A percentile compares a stretch with the other conserved stretches of the same genome.
Evolutionary conservation across 495 filamentous ascomycete genomes (phyloP).

Genomic region (Acidomyces sp.): DNA sequence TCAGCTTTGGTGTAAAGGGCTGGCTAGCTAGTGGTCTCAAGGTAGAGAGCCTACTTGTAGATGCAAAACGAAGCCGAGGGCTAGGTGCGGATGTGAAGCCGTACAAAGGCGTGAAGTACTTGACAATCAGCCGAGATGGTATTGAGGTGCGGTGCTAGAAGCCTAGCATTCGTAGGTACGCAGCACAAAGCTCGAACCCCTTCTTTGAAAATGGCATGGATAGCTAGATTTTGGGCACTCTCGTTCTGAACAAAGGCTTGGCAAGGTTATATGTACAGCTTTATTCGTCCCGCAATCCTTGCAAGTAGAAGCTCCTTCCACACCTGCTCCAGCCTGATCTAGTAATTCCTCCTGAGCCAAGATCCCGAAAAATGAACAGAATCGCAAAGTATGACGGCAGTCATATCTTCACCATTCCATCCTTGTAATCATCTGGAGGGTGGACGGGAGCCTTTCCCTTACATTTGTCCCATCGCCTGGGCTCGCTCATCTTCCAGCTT

Average conservation of each 20-base stretch:
- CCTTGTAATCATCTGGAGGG: not conserved
- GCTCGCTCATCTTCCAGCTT: conserved; percentile 59
- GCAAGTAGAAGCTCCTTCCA: too few species aligned
- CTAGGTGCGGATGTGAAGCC: conserved; percentile 80
- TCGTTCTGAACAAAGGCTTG: too few species aligned
- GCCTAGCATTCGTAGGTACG: too few species aligned
- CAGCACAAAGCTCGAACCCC: too few species aligned
- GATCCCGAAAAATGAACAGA: too few species aligned
- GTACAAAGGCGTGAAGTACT: conserved; percentile 96
- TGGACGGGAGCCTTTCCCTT: conserved; percentile 2
- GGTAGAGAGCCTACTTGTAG: conserved; percentile 77
- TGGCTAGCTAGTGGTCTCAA: conserved; percentile 91
- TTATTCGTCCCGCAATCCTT: too few species aligned
- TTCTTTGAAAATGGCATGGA: too few species aligned
- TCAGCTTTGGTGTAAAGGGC: conserved; percentile 84
- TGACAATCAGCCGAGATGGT: conserved; percentile 75
- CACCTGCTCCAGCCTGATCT: too few species aligned
- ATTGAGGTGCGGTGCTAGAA: conserved; percentile 61
- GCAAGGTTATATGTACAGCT: conserved; percentile 11
- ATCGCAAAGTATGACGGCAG: too few species aligned
- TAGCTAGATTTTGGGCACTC: too few species aligned
- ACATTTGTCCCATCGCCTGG: conserved; percentile 27
- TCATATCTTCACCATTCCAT: too few species aligned
- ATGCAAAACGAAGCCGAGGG: conserved; percentile 72
- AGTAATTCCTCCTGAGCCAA: too few species aligned